Conservation (phyloP, 2,329 filamentous ascomycete species). For the Penicillium sp. region DNA sequence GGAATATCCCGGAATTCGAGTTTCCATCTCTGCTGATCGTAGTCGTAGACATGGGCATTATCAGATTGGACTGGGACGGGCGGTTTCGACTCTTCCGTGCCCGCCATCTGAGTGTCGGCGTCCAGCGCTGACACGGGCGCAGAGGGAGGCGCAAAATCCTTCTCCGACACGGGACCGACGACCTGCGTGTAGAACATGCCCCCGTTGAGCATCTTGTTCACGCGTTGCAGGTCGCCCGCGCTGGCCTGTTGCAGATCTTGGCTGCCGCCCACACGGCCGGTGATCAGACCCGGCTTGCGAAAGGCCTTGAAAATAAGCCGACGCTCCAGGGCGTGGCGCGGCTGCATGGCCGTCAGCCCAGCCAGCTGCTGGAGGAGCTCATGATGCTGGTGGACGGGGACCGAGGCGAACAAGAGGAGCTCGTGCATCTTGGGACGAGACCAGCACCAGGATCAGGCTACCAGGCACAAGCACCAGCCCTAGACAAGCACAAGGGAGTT, state of each 20-base stretch:
- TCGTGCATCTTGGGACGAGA: constrained; percentile 57
- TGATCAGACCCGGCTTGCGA: constrained; percentile 48
- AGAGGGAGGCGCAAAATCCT: constrained; percentile 35
- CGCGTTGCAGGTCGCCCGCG: constrained; percentile 46
- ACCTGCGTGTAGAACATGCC: constrained; percentile 58
- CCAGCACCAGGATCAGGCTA: constrained; percentile 4
- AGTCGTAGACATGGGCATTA: constrained; percentile 29
- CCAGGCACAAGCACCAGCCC: background rate
- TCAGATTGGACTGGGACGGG: background rate
- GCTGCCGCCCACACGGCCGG: constrained; percentile 44
- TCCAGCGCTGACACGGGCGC: constrained; percentile 19
- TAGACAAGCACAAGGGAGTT: background rate
- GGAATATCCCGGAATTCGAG: constrained; percentile 54
- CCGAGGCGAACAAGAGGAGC: constrained; percentile 62
- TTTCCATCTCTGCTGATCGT: constrained; percentile 45
- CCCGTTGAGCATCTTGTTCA: constrained; percentile 52
- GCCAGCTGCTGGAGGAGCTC: constrained; percentile 64
- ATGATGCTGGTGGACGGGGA: constrained; percentile 59
- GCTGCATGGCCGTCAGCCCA: constrained; percentile 64
- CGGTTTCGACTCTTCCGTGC: constrained; percentile 24
- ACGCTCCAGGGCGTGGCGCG: constrained; percentile 56
- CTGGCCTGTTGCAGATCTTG: constrained; percentile 48
- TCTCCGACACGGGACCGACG: constrained; percentile 47
- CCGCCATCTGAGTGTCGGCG: constrained; percentile 40
- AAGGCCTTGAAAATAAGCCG: constrained; percentile 61